Evolutionary conservation across 2,329 filamentous ascomycete species (phyloP), one percentile per base, ranked within the genome.

Genomic region (Colletotrichum cuscutae): DNA sequence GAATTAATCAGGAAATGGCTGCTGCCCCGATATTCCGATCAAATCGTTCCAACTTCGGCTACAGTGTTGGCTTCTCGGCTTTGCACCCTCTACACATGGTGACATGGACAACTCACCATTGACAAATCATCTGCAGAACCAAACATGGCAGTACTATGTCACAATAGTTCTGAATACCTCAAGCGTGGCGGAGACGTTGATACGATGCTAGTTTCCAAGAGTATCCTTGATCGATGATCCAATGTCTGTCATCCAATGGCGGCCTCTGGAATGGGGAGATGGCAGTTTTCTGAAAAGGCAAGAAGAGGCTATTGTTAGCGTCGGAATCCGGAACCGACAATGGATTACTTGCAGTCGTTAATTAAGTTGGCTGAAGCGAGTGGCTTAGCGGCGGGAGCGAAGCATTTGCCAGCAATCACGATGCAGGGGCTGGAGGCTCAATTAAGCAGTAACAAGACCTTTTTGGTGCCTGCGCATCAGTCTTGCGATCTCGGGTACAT

Each of bases 31-130:
- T 62, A 46, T 46, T 72, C 65, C 69, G 69, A 52, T 15, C n/a
- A 22, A 19, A 24, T 8, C 24, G 30, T 13, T 42, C 37, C 68
- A 64, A 53, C 30, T 72, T 61, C 68, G 69, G 69, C 37, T 59
- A 72, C 69, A 68, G 65, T 72, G 53, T 22, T 53, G 37, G 1
- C 9, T 13, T 13, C 37, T 69, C 65, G 69, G 65, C 52, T 64
- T 64, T 68, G 11, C 59, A 72, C 69, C 4, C 59, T 22, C 22
- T 30, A 30, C n/a, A n/a, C 65, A 62, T 65, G 53, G 59, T 42
- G 15, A 6, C 28, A 24, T 42, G 13, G 22, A 30, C 42, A 54
- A 19, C 8, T 53, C 9, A 3, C 12, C 12, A 32, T 37, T 7
- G 22, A 13, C 22, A 12, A 64, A 13, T 8, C 9, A 11, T 13